A percentile compares a stretch with the other conserved stretches of the same genome.
phyloP scores from a whole-genome alignment of 306 rosid genomes.

The Malus asiatica region DNA sequence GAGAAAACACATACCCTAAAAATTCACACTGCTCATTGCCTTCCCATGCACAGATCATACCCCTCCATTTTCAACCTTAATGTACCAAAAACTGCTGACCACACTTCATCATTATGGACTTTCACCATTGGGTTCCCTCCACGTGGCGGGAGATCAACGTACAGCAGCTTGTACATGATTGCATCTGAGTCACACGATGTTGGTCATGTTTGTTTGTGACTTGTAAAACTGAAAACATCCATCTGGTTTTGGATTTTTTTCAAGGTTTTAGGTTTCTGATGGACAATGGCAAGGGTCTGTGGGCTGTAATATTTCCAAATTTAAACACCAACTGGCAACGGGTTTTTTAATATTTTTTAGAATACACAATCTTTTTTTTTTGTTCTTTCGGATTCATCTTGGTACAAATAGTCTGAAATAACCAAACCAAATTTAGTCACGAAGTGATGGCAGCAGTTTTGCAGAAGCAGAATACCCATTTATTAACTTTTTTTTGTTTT shows the following conservation, averaged over 20 bases:
- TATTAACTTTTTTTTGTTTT: not conserved
- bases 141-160: not conserved
- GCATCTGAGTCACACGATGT: not conserved
- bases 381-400: not conserved
- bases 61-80: not conserved
- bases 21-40: not conserved
- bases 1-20: not conserved
- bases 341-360: not conserved
- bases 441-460: not conserved
- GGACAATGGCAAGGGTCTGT: not conserved
- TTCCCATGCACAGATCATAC: not conserved
- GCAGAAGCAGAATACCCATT: not conserved
- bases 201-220: not conserved
- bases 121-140: not conserved
- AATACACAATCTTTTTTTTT: not conserved
- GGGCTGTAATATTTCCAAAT: not conserved
- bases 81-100: slow-evolving; percentile 2
- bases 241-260: not conserved
- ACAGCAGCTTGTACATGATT: not conserved
- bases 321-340: not conserved
- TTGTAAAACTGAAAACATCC: not conserved
- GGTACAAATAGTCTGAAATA: not conserved
- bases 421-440: not conserved
- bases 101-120: not conserved
- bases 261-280: not conserved